phyloP scores from a whole-genome alignment of 148 eudicot species.

The Diospyros kaki region DNA sequence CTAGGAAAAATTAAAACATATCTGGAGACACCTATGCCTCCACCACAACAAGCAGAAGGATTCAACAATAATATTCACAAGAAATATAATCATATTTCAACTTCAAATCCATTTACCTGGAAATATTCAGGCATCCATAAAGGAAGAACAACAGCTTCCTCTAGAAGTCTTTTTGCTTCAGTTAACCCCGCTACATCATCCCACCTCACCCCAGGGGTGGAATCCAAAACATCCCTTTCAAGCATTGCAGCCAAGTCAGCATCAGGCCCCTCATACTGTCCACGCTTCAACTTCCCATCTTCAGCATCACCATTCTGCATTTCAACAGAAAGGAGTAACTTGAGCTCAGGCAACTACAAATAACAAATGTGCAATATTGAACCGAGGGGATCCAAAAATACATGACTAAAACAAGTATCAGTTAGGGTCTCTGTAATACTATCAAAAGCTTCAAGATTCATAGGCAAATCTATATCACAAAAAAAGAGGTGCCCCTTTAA shows the following conservation, averaged over 20 bases:
- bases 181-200: conserved; percentile 95
- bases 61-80: conserved; percentile 1
- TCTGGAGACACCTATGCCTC: conserved; percentile 6
- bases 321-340: conserved; percentile 8
- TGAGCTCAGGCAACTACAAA: not conserved
- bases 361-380: not conserved
- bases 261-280: conserved; percentile 96
- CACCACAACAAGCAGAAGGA: not conserved
- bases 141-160: conserved; percentile 99
- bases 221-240: conserved; percentile 96
- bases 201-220: conserved; percentile 95
- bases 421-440: not conserved
- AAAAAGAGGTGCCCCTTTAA: not conserved
- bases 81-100: not conserved
- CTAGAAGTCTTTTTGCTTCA: conserved; percentile 97
- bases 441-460: not conserved
- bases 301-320: conserved; percentile 83
- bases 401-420: not conserved
- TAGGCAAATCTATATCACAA: not conserved
- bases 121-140: conserved; percentile 99
- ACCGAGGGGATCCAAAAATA: not conserved
- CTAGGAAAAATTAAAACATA: not conserved
- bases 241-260: conserved; percentile 97
- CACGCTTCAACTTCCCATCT: conserved; percentile 85
- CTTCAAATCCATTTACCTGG: conserved; percentile 51